Conservation (phyloP, 163 green algal genomes). For the Chloromonas sp. region DNA sequence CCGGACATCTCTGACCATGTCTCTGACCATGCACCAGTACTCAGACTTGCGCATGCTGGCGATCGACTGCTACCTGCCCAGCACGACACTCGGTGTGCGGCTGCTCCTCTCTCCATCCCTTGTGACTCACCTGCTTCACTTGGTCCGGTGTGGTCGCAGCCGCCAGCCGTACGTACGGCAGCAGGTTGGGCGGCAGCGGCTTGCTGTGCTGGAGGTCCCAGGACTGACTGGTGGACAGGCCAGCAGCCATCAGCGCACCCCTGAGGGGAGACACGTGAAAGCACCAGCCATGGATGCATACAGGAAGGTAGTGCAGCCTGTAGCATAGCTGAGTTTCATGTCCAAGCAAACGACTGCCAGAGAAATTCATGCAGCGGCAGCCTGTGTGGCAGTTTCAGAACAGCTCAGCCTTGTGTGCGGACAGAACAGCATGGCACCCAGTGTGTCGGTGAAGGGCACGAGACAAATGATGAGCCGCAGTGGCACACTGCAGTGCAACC, state of each 20-base stretch:
- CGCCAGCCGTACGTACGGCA: constrained; percentile 67
- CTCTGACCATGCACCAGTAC: neutral
- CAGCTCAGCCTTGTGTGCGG: too few species aligned
- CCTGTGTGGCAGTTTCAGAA: too few species aligned
- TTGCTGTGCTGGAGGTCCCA: constrained; percentile 41
- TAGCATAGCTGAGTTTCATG: too few species aligned
- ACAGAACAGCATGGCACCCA: too few species aligned
- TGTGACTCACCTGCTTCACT: constrained; percentile 6
- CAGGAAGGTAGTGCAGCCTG: too few species aligned
- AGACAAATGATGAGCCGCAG: too few species aligned
- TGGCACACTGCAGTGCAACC: too few species aligned
- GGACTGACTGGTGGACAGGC: constrained; percentile 39
- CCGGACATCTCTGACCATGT: too few species aligned
- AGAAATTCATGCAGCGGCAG: too few species aligned
- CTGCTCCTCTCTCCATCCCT: neutral
- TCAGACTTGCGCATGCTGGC: neutral
- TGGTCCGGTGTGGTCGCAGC: constrained; percentile 44
- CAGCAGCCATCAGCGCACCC: constrained; percentile 10
- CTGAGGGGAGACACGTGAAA: constrained; percentile 1
- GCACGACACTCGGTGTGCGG: neutral
- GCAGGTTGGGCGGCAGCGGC: constrained; percentile 51
- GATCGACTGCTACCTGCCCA: neutral
- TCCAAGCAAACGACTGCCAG: too few species aligned
- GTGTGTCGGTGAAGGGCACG: too few species aligned
- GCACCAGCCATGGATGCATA: neutral